Evolutionary conservation across 768 basidiomycete species (phyloP), one percentile per base, ranked within the genome.

Genomic region (Mycena rosella): DNA sequence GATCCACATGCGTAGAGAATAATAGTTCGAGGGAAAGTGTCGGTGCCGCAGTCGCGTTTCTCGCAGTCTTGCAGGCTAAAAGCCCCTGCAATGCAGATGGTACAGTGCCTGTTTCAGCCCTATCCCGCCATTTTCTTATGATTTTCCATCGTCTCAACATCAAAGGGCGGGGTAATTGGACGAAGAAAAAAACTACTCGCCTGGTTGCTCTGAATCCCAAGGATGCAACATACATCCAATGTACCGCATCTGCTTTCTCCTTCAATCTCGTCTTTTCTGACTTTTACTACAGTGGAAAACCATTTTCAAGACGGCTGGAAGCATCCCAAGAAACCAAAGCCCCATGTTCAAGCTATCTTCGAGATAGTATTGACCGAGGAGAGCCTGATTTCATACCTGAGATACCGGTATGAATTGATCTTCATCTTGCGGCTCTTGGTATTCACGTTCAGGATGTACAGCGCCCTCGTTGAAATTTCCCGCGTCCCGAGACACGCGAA

Each of bases 251-350:
- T 20, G 54, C 38, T 53, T 44, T 47, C 4, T 47, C 20, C 60
- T 44, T 45, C 49, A 42, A 34, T 40, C 26, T 34, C n/a, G 6
- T 26, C 15, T 57, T 22, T 27, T 26, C 60, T 63, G n/a, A 54
- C 54, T 38, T 26, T 8, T n/a, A 20, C 2, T 20, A 8, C 57
- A 89, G 88, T 89, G 18, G 83, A 85, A 68, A 81, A 78, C 29
- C 77, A 83, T 42, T 89, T 90, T 66, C 68, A 76, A 56, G 84
- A 84, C 68, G 86, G 85, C 36, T 90, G 89, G 89, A 82, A 78
- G 53, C 89, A 90, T 74, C 80, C 83, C 1, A 80, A 86, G 67
- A 89, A 89, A 73, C 69, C 77, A 13, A 82, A 75, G 63, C 89
- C 88, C 3, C 76, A 79, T 24, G 74, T 90, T 42, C 84, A 83